These are phyloP conservation scores for Debaryomyces sp. DNA, from an alignment of 1,139 yeast genomes.

Conservation along the genomic window DNA sequence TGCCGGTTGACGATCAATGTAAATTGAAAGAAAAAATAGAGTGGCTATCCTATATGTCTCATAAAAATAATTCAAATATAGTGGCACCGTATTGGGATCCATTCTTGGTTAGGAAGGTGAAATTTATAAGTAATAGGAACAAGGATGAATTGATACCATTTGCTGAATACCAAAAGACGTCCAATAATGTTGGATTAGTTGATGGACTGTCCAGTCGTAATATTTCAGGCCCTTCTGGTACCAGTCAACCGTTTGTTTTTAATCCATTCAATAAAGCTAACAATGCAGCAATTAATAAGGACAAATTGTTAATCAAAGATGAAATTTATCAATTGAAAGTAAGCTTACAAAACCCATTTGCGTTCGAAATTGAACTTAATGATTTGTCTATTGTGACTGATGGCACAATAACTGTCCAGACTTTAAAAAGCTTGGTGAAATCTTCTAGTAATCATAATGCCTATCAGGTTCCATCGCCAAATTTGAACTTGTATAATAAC, in stretches of 20 bases:
- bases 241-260: constrained; percentile 25
- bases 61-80: constrained; percentile 19
- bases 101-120: constrained; percentile 57
- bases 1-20: constrained; percentile 41
- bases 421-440: constrained; percentile 22
- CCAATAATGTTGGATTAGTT: constrained; percentile 13
- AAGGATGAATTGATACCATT: constrained; percentile 38
- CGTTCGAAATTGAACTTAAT: constrained; percentile 67
- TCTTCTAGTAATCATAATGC: constrained; percentile 3
- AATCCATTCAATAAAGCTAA: constrained; percentile 35
- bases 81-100: constrained; percentile 69
- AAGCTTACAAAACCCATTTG: constrained; percentile 77
- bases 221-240: background rate
- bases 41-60: constrained; percentile 21
- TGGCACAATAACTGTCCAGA: constrained; percentile 29
- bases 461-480: constrained; percentile 1
- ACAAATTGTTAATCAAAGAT: constrained; percentile 51
- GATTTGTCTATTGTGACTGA: constrained; percentile 50
- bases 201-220: constrained; percentile 10
- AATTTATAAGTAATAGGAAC: constrained; percentile 27
- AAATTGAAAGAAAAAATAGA: constrained; percentile 31
- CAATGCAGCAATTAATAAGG: constrained; percentile 21
- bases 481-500: background rate
- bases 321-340: constrained; percentile 58
- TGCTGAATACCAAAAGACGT: constrained; percentile 25